Evolutionary conservation across 2,329 filamentous ascomycete genomes (phyloP).

Genomic region (Penicillium occitanis): DNA sequence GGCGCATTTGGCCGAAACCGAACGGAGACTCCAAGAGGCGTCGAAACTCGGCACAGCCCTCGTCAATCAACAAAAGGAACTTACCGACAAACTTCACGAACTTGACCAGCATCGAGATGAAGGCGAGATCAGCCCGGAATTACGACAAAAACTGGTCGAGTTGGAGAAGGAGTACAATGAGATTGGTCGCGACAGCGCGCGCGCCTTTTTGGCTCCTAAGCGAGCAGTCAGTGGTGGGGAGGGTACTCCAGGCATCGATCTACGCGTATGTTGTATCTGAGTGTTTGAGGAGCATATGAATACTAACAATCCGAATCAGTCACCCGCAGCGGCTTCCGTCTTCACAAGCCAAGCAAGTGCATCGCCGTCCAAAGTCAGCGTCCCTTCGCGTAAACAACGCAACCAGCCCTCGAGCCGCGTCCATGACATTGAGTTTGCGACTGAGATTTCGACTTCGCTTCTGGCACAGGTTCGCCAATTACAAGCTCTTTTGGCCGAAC

Average conservation of each 20-base stretch:
- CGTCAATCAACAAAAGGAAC: constrained; percentile 79
- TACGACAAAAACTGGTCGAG: constrained; percentile 78
- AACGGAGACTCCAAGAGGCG: constrained; percentile 85
- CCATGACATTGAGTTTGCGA: constrained; percentile 97
- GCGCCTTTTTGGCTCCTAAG: constrained; percentile 83
- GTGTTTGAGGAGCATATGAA: neutral
- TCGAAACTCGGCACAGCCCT: constrained; percentile 85
- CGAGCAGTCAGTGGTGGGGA: constrained; percentile 71
- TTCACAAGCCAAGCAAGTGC: constrained; percentile 81
- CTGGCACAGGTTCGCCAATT: constrained; percentile 91
- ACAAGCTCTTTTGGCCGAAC: constrained; percentile 79
- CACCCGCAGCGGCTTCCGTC: constrained; percentile 69
- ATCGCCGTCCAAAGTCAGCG: constrained; percentile 84
- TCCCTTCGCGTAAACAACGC: constrained; percentile 81
- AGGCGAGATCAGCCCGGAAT: constrained; percentile 75
- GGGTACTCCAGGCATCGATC: constrained; percentile 45
- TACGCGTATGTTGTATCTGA: constrained; percentile 40
- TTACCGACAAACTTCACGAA: constrained; percentile 78
- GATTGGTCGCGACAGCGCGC: constrained; percentile 82
- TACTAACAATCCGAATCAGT: constrained; percentile 45
- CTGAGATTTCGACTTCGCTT: constrained; percentile 92
- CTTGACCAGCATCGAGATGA: constrained; percentile 76
- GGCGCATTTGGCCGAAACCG: constrained; percentile 88
- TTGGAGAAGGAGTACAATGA: constrained; percentile 96
- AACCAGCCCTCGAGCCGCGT: constrained; percentile 87